Percentiles rank a stretch among this genome's conserved stretches.
Evolutionary conservation across 768 basidiomycete genomes (phyloP).

Genomic region (Mycena chlorophos): DNA sequence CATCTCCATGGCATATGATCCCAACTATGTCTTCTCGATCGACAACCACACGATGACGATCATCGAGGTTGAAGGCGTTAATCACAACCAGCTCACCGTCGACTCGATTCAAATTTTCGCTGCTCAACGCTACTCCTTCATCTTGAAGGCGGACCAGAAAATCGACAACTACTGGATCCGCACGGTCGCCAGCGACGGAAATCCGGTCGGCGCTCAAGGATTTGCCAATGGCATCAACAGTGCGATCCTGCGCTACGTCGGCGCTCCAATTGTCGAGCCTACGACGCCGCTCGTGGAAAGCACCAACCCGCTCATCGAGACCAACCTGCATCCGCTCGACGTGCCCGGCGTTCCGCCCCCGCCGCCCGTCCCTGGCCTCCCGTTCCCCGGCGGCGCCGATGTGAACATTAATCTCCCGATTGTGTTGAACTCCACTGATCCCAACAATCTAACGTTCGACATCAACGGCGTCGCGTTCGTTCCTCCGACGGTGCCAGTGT

Average conservation of each 20-base stretch:
- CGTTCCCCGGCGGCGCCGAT: constrained; percentile 28
- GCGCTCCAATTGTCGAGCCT: constrained; percentile 34
- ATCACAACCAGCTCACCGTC: constrained; percentile 15
- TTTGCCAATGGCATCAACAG: no score
- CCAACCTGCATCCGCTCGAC: constrained; percentile 17
- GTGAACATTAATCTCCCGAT: constrained; percentile 26
- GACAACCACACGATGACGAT: constrained; percentile 32
- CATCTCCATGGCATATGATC: constrained; percentile 16
- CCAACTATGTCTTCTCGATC: constrained; percentile 11
- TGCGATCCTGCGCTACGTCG: constrained; percentile 28
- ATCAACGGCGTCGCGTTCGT: constrained; percentile 31
- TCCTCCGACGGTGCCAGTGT: constrained; percentile 40
- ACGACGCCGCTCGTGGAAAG: constrained; percentile 15
- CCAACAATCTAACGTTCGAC: constrained; percentile 24
- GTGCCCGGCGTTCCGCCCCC: constrained; percentile 10
- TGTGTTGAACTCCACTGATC: constrained; percentile 16
- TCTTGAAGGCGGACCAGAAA: constrained; percentile 40
- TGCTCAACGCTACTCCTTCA: constrained; percentile 40
- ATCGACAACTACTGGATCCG: constrained; percentile 48
- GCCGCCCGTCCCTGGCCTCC: constrained; percentile 25
- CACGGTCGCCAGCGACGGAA: constrained; percentile 32
- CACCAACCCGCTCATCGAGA: constrained; percentile 32
- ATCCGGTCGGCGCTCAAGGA: constrained; percentile 33
- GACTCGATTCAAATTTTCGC: constrained; percentile 17
- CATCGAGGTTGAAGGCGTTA: constrained; percentile 38